Base-by-base conservation (phyloP, 2,329 filamentous ascomycete genomes). In the Immersiporthe knoxdaviesiana region DNA sequence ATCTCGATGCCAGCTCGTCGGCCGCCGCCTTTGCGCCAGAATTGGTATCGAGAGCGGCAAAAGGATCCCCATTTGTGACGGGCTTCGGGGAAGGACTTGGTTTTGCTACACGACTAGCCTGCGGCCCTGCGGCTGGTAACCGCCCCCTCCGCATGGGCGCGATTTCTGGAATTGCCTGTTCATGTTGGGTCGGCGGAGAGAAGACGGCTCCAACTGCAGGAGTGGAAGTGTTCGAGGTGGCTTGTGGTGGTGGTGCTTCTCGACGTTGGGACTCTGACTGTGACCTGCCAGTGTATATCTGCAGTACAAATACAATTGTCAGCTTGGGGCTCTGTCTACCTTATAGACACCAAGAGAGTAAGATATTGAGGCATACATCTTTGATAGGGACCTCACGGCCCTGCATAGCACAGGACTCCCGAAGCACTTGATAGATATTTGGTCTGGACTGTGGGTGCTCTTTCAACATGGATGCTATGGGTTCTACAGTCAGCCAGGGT, bases 391-490 rank as follows among this genome's bases (percentile, higher is more conserved):
- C 86, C 73, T 94, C 90, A 70, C 91, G 91, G 67, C 94, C 92
- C 77, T 96, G 92, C 93, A 99, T 97, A 47, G 87, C 84, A 79
- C 94, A 97, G 39, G 91, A 89, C 81, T 98, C 94, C 72, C 90
- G 88, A 41, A 99, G 84, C 4, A 97, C 93, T 79, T 97, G 92
- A 77, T 97, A 99, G 71, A 99, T 97, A 77, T 95, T 98, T 4
- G 96, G 96, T 72, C 96, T 88, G 64, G 82, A 78, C 70, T 89
- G 85, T 65, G 93, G 93, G 74, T 91, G 90, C 78, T 98, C 96
- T 75, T 89, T 90, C 76, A 99, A 83, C 96, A 97, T 98, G 66
- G 90, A 95, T 16, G 90, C 94, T 95, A 73, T 24, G 72, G 63
- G 58, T 10, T 66, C 30, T 32, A 21, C 39, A 27, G 56, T 71